Percentiles rank a stretch among this genome's conserved stretches.
phyloP scores from a whole-genome alignment of 2,329 filamentous ascomycete species.

The Ascochyta rabiei region DNA sequence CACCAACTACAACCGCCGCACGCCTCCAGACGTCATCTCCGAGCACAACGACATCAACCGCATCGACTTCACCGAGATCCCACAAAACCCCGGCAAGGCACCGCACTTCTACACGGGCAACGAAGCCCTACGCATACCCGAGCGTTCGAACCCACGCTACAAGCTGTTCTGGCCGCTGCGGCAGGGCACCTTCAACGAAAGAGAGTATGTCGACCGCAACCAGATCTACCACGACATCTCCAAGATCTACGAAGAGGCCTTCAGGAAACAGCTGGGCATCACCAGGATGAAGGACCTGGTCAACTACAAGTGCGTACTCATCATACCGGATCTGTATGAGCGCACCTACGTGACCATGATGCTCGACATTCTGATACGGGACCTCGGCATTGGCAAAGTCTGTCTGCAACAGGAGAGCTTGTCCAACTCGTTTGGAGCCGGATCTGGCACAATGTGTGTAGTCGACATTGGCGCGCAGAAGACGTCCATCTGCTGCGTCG shows the following conservation, averaged over 20 bases:
- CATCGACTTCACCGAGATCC: constrained; percentile 92
- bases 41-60: constrained; percentile 94
- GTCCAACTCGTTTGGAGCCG: constrained; percentile 91
- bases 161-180: constrained; percentile 92
- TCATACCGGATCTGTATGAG: constrained; percentile 96
- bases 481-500: constrained; percentile 94
- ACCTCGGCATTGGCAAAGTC: constrained; percentile 86
- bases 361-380: constrained; percentile 82
- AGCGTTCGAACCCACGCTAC: constrained; percentile 86
- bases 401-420: constrained; percentile 97
- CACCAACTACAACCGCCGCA: constrained; percentile 88
- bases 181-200: constrained; percentile 86
- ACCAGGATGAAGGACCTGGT: constrained; percentile 79
- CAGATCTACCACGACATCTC: constrained; percentile 87
- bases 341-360: constrained; percentile 87
- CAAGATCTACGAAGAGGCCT: constrained; percentile 81
- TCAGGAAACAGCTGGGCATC: constrained; percentile 82
- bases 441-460: constrained; percentile 88
- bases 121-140: constrained; percentile 83
- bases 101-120: constrained; percentile 81
- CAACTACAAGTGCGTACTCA: constrained; percentile 94
- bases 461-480: constrained; percentile 97
- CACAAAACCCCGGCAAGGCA: constrained; percentile 63
- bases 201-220: constrained; percentile 80
- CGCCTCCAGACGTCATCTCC: constrained; percentile 82